Conservation (phyloP, 192 early-diverging fungal species). For the Backusella mclennaniae region DNA sequence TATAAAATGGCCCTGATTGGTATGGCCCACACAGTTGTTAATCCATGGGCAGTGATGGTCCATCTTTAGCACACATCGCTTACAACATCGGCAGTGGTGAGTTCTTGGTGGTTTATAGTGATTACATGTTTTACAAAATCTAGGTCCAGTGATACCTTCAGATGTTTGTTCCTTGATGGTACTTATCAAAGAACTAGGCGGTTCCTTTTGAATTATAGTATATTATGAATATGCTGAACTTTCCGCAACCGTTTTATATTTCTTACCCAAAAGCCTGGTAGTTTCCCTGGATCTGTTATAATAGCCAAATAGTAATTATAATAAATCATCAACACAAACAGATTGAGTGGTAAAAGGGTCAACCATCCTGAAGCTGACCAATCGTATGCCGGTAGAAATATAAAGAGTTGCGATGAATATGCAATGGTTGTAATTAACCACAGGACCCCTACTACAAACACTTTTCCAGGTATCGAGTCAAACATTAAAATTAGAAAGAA, state of each 20-base stretch:
- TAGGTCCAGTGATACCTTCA: slow-evolving; percentile 56
- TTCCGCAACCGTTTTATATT: background rate
- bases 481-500: slow-evolving; percentile 10
- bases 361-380: slow-evolving; percentile 6
- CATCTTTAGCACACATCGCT: slow-evolving; percentile 86
- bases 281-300: slow-evolving; percentile 73
- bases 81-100: slow-evolving; percentile 79
- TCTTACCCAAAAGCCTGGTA: slow-evolving; percentile 57
- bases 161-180: slow-evolving; percentile 44
- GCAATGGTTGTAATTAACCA: slow-evolving; percentile 30
- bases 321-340: slow-evolving; percentile 70
- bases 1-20: slow-evolving; percentile 72
- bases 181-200: slow-evolving; percentile 11
- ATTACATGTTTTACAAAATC: slow-evolving; percentile 67
- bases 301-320: slow-evolving; percentile 89
- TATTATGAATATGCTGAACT: background rate
- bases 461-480: slow-evolving; percentile 29
- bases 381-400: slow-evolving; percentile 25
- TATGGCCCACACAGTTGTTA: slow-evolving; percentile 81
- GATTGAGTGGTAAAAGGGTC: slow-evolving; percentile 72
- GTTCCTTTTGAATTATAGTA: slow-evolving; percentile 5
- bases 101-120: slow-evolving; percentile 72
- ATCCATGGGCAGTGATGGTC: slow-evolving; percentile 95
- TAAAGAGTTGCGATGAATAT: slow-evolving; percentile 35
- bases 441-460: slow-evolving; percentile 33